Evolutionary conservation across 1,139 yeast species (phyloP).

Genomic region (Geotrichum australiense): DNA sequence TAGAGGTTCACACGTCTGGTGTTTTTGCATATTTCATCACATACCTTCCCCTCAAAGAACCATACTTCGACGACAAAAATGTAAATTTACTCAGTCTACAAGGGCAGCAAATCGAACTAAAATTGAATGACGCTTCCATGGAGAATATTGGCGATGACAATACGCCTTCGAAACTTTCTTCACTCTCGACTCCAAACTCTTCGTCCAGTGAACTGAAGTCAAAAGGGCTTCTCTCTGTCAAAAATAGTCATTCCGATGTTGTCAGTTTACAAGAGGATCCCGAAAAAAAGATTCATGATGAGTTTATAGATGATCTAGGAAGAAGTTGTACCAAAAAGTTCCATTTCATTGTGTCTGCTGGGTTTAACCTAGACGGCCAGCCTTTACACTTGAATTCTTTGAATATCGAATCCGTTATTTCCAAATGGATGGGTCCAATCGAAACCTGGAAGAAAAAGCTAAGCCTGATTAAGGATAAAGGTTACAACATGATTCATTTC

Average conservation of each 20-base stretch:
- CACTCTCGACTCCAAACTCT: not conserved
- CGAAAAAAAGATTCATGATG: conserved; percentile 11
- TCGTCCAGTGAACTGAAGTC: not conserved
- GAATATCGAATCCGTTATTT: conserved; percentile 75
- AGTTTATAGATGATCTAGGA: conserved; percentile 6
- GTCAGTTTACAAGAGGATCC: conserved; percentile 14
- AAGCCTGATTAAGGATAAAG: conserved; percentile 54
- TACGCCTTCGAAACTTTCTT: not conserved
- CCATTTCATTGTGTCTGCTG: conserved; percentile 80
- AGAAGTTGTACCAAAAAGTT: conserved; percentile 43
- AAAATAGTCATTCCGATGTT: conserved; percentile 12
- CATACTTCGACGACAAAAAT: conserved; percentile 18
- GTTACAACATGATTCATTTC: conserved; percentile 92
- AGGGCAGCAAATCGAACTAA: not conserved
- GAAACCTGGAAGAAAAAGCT: conserved; percentile 63
- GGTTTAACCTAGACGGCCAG: conserved; percentile 49
- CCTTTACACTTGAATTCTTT: conserved; percentile 72
- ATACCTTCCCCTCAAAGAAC: conserved; percentile 26
- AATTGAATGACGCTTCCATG: not conserved
- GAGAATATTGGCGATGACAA: not conserved
- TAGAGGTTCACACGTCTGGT: conserved; percentile 69
- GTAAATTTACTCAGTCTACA: not conserved
- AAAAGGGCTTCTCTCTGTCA: not conserved
- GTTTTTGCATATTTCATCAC: conserved; percentile 50
- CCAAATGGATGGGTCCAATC: conserved; percentile 81